Conservation (phyloP, 202 grass and related monocot species). For the Musa balbisiana region DNA sequence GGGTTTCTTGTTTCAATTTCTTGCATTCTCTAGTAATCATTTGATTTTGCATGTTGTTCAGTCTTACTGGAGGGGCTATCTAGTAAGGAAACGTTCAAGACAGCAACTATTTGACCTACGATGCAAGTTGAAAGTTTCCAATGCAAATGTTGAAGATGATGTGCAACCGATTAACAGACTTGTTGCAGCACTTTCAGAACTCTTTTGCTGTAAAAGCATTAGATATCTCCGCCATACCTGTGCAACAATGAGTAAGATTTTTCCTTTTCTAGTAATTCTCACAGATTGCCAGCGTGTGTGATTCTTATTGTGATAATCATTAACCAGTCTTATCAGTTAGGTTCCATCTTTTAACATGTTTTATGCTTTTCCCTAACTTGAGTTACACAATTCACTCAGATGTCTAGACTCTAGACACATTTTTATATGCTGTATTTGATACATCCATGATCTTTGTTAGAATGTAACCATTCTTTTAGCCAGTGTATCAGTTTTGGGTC, state of each 20-base stretch:
- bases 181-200: slow-evolving; percentile 37
- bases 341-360: not conserved
- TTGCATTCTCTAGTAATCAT: not conserved
- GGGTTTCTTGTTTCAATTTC: not conserved
- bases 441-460: too few species aligned
- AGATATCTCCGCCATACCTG: slow-evolving; percentile 45
- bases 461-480: too few species aligned
- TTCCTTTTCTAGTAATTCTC: slow-evolving; percentile 5
- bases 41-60: slow-evolving; percentile 20
- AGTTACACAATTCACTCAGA: too few species aligned
- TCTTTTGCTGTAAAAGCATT: slow-evolving; percentile 33
- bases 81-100: slow-evolving; percentile 43
- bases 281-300: not conserved
- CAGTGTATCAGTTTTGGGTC: too few species aligned
- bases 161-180: slow-evolving; percentile 45
- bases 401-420: too few species aligned
- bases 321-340: not conserved
- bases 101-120: slow-evolving; percentile 35
- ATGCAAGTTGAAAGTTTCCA: slow-evolving; percentile 31
- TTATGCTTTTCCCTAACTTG: not conserved
- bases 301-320: too few species aligned
- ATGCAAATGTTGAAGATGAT: slow-evolving; percentile 32
- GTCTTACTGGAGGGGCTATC: slow-evolving; percentile 43
- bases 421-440: too few species aligned
- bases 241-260: slow-evolving; percentile 50